Conservation (phyloP, 2,329 filamentous ascomycete species). For the Aspergillus sp. region DNA sequence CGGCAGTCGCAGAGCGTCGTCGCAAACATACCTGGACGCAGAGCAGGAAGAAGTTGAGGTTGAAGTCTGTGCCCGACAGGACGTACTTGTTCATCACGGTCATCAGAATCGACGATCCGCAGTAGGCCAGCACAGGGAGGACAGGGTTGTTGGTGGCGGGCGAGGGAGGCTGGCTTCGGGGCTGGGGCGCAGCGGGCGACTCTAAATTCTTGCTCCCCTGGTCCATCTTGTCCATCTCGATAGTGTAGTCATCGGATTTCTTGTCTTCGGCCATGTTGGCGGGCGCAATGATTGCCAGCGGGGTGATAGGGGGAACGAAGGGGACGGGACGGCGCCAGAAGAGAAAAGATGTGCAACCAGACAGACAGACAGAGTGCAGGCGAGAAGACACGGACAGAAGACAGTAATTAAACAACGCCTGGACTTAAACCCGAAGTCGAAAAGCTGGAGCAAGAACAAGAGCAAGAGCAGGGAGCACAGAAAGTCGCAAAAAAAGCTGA, state of each 20-base stretch:
- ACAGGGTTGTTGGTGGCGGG: constrained; percentile 64
- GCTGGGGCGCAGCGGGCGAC: constrained; percentile 28
- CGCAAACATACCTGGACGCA: constrained; percentile 66
- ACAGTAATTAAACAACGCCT: too few relatives aligned
- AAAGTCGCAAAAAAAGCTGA: too few relatives aligned
- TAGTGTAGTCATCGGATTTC: constrained; percentile 66
- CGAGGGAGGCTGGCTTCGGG: constrained; percentile 27
- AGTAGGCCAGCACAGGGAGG: constrained; percentile 80
- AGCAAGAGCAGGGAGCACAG: too few relatives aligned
- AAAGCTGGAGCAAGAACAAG: too few relatives aligned
- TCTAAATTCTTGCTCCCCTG: constrained; percentile 41
- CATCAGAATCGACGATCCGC: constrained; percentile 94
- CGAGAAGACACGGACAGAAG: too few relatives aligned
- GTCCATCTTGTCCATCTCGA: constrained; percentile 57
- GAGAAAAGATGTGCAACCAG: constrained; percentile 5
- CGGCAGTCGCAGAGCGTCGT: background rate
- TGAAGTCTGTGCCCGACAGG: constrained; percentile 81
- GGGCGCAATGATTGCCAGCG: constrained; percentile 4
- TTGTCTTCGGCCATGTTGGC: constrained; percentile 74
- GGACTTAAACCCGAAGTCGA: too few relatives aligned
- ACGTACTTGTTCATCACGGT: constrained; percentile 99
- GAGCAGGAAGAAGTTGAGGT: constrained; percentile 92
- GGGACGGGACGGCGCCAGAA: constrained; percentile 1
- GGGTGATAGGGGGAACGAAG: constrained; percentile 2
- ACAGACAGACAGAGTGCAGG: too few relatives aligned